Conservation (phyloP, 106 monocot genomes). For the Dactylorhiza incarnata region DNA sequence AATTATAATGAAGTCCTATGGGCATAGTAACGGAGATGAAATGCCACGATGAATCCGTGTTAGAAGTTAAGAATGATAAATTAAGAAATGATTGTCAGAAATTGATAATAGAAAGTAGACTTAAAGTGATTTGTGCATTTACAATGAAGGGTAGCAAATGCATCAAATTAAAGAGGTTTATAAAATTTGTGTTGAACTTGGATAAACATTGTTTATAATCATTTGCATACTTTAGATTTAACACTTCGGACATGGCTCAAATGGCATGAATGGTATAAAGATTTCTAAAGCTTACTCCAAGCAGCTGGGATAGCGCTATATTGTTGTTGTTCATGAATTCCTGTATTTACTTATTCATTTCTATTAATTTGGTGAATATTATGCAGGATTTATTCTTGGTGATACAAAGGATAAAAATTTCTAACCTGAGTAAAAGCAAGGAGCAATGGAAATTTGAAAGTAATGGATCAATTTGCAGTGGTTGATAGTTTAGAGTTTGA, state of each 20-base stretch:
- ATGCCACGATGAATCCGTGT: too few relatives aligned
- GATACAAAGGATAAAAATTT: not conserved
- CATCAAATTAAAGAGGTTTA: too few relatives aligned
- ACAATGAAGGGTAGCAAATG: too few relatives aligned
- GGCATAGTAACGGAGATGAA: too few relatives aligned
- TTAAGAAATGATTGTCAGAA: too few relatives aligned
- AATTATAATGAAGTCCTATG: too few relatives aligned
- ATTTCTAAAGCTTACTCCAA: not conserved
- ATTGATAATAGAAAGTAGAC: too few relatives aligned
- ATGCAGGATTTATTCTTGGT: not conserved
- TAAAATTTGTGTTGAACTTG: not conserved
- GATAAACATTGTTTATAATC: not conserved
- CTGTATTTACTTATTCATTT: not conserved
- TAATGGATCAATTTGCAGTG: slow-evolving; percentile 46
- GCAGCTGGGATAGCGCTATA: not conserved
- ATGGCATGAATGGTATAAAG: not conserved
- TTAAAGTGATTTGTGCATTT: too few relatives aligned
- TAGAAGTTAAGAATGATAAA: too few relatives aligned
- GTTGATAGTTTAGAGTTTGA: slow-evolving; percentile 63
- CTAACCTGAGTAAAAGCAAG: not conserved
- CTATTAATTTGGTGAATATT: not conserved
- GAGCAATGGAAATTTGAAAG: not conserved
- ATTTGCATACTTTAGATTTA: not conserved
- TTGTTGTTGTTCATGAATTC: not conserved
- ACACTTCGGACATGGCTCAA: too few relatives aligned